Evolutionary conservation across 108 stramenopile species (phyloP).

Genomic region (Asterionellopsis glacialis): DNA sequence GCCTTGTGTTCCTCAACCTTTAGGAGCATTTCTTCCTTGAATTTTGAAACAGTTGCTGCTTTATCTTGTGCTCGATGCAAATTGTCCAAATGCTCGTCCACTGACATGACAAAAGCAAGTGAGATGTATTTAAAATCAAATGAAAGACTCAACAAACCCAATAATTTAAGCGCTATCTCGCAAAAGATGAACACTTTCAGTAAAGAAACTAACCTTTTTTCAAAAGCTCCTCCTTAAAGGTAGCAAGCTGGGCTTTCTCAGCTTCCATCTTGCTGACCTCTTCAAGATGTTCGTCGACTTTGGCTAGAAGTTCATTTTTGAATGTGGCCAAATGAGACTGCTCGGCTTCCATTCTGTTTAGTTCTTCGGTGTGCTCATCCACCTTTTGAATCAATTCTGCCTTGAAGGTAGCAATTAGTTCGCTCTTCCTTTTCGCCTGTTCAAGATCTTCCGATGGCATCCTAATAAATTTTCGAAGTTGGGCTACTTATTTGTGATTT

Average conservation of each 20-base stretch:
- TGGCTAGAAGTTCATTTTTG: slow-evolving; percentile 33
- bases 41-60: background rate
- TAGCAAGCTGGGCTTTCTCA: slow-evolving; percentile 3
- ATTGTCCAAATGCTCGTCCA: slow-evolving; percentile 1
- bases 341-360: slow-evolving; percentile 34
- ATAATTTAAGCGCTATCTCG: no score
- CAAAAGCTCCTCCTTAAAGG: background rate
- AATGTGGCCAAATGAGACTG: slow-evolving; percentile 23
- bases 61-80: background rate
- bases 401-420: slow-evolving; percentile 32
- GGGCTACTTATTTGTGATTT: no score
- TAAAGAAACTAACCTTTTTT: background rate
- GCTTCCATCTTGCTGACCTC: slow-evolving; percentile 9
- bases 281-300: slow-evolving; percentile 30
- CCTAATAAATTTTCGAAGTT: background rate
- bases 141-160: no score
- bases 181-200: no score
- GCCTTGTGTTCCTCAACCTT: background rate
- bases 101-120: background rate
- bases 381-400: slow-evolving; percentile 35
- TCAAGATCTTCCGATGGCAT: slow-evolving; percentile 13
- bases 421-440: slow-evolving; percentile 34
- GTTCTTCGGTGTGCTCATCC: slow-evolving; percentile 31
- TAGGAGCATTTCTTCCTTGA: slow-evolving; percentile 5
- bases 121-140: no score